A percentile compares a stretch with the other conserved stretches of the same genome.
phyloP scores from a whole-genome alignment of 192 early-diverging fungal genomes.

The Backusella circina region DNA sequence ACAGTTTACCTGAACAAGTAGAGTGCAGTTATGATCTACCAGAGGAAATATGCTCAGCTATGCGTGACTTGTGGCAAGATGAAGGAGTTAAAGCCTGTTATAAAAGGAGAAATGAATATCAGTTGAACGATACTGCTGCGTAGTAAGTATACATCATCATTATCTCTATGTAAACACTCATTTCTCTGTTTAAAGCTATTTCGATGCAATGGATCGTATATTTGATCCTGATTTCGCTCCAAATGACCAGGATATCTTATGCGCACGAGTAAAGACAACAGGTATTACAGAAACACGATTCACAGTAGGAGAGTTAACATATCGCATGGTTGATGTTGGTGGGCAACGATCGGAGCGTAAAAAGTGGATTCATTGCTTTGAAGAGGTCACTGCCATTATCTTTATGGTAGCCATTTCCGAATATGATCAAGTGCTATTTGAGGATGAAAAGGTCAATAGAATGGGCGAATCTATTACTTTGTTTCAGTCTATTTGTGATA shows the following conservation, averaged over 20 bases:
- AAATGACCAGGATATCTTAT: constrained; percentile 93
- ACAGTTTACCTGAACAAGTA: constrained; percentile 78
- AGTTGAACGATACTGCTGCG: constrained; percentile 93
- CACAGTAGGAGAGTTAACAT: constrained; percentile 86
- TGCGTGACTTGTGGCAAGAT: constrained; percentile 83
- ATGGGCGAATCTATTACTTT: constrained; percentile 96
- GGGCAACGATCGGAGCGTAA: constrained; percentile 97
- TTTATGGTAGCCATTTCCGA: constrained; percentile 95
- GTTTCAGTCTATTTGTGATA: constrained; percentile 97
- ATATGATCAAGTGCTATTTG: constrained; percentile 93
- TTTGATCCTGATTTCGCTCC: constrained; percentile 74
- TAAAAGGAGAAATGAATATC: constrained; percentile 82
- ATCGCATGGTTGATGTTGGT: constrained; percentile 97
- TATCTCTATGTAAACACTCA: neutral
- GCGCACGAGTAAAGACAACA: constrained; percentile 95
- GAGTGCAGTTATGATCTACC: constrained; percentile 81
- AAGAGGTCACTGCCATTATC: constrained; percentile 93
- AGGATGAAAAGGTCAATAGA: constrained; percentile 95
- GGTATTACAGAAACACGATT: constrained; percentile 95
- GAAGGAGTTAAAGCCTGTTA: constrained; percentile 77
- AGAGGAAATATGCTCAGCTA: constrained; percentile 67
- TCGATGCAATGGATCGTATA: constrained; percentile 91
- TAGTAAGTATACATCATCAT: constrained; percentile 57
- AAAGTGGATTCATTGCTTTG: constrained; percentile 99
- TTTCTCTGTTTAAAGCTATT: constrained; percentile 61